Evolutionary conservation across 2,329 filamentous ascomycete species (phyloP).

Genomic region (Claviceps fusiformis): DNA sequence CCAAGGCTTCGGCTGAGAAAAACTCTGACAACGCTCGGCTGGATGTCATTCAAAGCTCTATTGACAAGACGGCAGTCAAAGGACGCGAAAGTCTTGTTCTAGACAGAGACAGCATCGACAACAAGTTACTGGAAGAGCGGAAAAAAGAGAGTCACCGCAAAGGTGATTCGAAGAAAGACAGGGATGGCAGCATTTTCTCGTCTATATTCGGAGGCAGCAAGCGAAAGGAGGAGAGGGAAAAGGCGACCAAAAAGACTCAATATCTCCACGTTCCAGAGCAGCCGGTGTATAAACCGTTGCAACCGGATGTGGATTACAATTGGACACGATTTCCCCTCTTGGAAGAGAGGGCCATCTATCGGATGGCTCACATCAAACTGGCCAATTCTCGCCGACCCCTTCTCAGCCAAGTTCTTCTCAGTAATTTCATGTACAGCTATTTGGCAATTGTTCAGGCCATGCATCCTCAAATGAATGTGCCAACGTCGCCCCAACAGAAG

Average conservation of each 20-base stretch:
- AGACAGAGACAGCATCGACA: slow-evolving; percentile 61
- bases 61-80: slow-evolving; percentile 51
- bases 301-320: slow-evolving; percentile 84
- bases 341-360: slow-evolving; percentile 92
- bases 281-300: slow-evolving; percentile 54
- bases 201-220: slow-evolving; percentile 85
- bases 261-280: slow-evolving; percentile 71
- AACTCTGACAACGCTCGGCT: slow-evolving; percentile 67
- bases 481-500: slow-evolving; percentile 65
- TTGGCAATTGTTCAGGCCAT: slow-evolving; percentile 97
- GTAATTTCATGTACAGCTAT: slow-evolving; percentile 99
- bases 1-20: slow-evolving; percentile 41
- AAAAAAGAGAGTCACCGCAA: slow-evolving; percentile 71
- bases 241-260: slow-evolving; percentile 58
- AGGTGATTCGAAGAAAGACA: slow-evolving; percentile 73
- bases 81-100: slow-evolving; percentile 74
- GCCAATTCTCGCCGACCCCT: slow-evolving; percentile 90
- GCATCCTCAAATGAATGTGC: slow-evolving; percentile 90
- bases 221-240: slow-evolving; percentile 71
- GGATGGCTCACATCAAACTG: slow-evolving; percentile 97
- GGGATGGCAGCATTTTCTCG: slow-evolving; percentile 84
- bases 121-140: slow-evolving; percentile 64
- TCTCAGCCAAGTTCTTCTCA: slow-evolving; percentile 87
- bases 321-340: slow-evolving; percentile 93
- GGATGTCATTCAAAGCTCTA: slow-evolving; percentile 76